A percentile compares a stretch with the other conserved stretches of the same genome.
phyloP scores from a whole-genome alignment of 352 stramenopile genomes.

The Globisporangium recalcitrans region DNA sequence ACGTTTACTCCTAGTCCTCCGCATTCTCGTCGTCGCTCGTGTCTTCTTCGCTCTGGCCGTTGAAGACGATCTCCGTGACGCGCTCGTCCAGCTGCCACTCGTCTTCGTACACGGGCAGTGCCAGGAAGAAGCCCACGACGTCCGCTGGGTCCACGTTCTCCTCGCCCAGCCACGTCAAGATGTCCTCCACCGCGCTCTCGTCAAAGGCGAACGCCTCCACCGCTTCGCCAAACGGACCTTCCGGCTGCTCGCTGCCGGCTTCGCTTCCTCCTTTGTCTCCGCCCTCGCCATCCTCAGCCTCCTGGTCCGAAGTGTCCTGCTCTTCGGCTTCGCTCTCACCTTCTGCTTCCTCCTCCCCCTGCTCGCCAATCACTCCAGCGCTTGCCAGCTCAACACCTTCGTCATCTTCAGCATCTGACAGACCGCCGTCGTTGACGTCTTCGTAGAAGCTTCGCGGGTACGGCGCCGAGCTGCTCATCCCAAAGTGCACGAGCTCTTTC shows the following conservation, averaged over 20 bases:
- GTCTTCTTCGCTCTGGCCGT: slow-evolving; percentile 21
- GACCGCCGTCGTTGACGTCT: slow-evolving; percentile 27
- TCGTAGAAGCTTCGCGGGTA: slow-evolving; percentile 80
- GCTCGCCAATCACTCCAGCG: not conserved
- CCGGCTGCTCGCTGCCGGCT: slow-evolving; percentile 1
- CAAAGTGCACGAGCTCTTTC: slow-evolving; percentile 54
- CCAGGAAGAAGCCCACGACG: slow-evolving; percentile 64
- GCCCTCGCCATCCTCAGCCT: slow-evolving; percentile 5
- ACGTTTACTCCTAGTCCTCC: slow-evolving; percentile 15
- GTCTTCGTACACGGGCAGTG: slow-evolving; percentile 62
- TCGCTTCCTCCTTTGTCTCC: not conserved
- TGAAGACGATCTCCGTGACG: slow-evolving; percentile 72
- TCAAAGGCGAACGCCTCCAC: slow-evolving; percentile 55
- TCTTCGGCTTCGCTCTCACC: slow-evolving; percentile 22
- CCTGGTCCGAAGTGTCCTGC: not conserved
- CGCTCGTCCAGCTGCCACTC: slow-evolving; percentile 78
- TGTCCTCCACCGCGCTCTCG: slow-evolving; percentile 32
- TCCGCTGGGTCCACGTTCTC: slow-evolving; percentile 53
- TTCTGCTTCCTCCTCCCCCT: slow-evolving; percentile 21
- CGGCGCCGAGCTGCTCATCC: slow-evolving; percentile 37
- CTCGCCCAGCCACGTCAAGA: slow-evolving; percentile 44
- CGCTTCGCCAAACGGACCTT: slow-evolving; percentile 46
- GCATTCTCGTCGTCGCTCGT: not conserved
- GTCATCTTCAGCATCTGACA: slow-evolving; percentile 22
- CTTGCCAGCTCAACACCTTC: slow-evolving; percentile 20